Base-by-base conservation (phyloP, 2,329 filamentous ascomycete species). In the Xylaria sp. region DNA sequence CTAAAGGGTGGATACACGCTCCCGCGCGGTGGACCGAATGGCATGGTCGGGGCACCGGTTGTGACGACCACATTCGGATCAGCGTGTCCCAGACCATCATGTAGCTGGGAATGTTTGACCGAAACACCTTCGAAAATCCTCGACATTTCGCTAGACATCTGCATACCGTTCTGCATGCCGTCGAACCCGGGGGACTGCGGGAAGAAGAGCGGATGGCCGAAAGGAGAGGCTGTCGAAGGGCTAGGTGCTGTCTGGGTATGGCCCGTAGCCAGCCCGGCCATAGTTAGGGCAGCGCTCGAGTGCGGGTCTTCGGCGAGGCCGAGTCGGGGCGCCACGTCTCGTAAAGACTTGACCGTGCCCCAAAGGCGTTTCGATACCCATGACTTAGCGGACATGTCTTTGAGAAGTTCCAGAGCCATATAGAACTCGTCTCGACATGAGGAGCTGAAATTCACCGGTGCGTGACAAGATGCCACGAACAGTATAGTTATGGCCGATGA, bases 391-490 rank as follows among this genome's bases (percentile, higher is more conserved):
- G 89, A 92, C 64, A 94, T 85, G 63, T 91, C 90, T 70, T 92
- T 90, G 46, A 94, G 88, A 3, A 94, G 83, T 63, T 93, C 90
- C 0, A 94, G 85, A 0, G 90, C 91, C 85, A 92, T 89, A 81
- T 93, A 93, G 76, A 94, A 94, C 78, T 94, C 92, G 53, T 92
- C 88, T 20, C 92, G 86, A 71, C 91, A 93, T 28, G 84, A 80
- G 10, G 86, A 82, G 73, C 89, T 91, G 77, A 94, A 94, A 31
- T 89, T 86, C 0, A 91, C 86, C 0, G 92, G 92, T 0, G 91
- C 90, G 75, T 94, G 92, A 3, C 90, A 91, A 0, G 91, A 91
- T 1, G 92, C 92, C 0, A 94, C 85, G 76, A 94, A 94, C 13
- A 94, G 83, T 3, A 93, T 91, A 0, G 91, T 90, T 23, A 94